phyloP scores from a whole-genome alignment of 257 asterid genomes.

The Linaria vulgaris region DNA sequence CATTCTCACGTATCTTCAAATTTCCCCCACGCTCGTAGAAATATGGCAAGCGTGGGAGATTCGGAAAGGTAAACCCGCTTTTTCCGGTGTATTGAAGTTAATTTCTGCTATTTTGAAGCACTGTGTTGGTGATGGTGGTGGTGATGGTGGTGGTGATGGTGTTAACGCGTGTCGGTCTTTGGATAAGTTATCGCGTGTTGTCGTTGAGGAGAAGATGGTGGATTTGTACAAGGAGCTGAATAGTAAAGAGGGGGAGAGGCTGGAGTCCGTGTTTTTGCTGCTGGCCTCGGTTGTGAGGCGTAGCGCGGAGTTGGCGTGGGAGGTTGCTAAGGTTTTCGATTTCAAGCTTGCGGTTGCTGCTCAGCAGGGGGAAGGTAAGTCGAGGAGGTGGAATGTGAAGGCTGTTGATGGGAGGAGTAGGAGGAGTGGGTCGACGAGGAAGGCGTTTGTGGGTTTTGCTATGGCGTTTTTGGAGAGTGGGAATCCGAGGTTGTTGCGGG shows the following conservation, averaged over 20 bases:
- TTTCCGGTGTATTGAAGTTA: constrained; percentile 46
- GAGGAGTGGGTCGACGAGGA: constrained; percentile 62
- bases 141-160: constrained; percentile 22
- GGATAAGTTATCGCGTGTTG: constrained; percentile 59
- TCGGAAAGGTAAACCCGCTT: constrained; percentile 60
- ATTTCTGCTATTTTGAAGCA: too few relatives aligned
- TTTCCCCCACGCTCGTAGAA: constrained; percentile 58
- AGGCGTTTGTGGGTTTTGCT: constrained; percentile 71
- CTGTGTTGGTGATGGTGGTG: constrained; percentile 52
- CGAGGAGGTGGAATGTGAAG: constrained; percentile 55
- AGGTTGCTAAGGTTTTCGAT: constrained; percentile 68
- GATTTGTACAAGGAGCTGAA: constrained; percentile 71
- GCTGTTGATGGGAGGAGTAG: constrained; percentile 37
- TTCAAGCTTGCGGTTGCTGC: constrained; percentile 53
- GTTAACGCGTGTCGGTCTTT: constrained; percentile 31
- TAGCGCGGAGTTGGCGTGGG: constrained; percentile 69
- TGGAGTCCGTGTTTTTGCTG: constrained; percentile 56
- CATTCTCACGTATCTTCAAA: constrained; percentile 36
- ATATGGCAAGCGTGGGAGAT: constrained; percentile 75
- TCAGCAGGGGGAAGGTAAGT: constrained; percentile 56
- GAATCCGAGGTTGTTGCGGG: constrained; percentile 73
- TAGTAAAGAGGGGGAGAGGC: constrained; percentile 67
- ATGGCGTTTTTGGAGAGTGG: constrained; percentile 83
- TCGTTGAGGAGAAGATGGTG: constrained; percentile 59
- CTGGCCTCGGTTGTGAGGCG: constrained; percentile 68